Percentiles rank a stretch among this genome's conserved stretches.
Conservation (phyloP, 192 early-diverging fungal species). For the Backusella luteola region DNA sequence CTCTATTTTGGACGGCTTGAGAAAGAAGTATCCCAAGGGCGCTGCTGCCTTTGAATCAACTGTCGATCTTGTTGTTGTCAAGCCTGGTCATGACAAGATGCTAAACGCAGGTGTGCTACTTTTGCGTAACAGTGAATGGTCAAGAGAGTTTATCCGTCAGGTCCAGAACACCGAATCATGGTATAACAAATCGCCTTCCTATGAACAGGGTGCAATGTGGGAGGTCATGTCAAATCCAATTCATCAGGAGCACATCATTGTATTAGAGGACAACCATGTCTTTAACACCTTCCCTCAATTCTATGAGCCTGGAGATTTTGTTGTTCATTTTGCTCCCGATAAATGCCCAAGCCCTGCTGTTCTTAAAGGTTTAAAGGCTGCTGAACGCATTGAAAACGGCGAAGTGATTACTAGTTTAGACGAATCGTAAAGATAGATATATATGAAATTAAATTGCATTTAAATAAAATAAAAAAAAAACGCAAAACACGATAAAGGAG, state of each 20-base stretch:
- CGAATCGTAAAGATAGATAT: not conserved
- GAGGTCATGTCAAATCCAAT: constrained; percentile 43
- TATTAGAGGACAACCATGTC: constrained; percentile 52
- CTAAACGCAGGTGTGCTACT: constrained; percentile 61
- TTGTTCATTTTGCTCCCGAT: constrained; percentile 59
- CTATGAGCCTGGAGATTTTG: constrained; percentile 47
- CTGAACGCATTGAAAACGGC: constrained; percentile 27
- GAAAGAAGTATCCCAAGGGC: constrained; percentile 23
- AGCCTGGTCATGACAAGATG: constrained; percentile 46
- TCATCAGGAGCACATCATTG: constrained; percentile 34
- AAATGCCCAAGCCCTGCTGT: constrained; percentile 50
- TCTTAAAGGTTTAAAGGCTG: constrained; percentile 37
- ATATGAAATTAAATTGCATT: not conserved
- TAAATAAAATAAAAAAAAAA: not conserved
- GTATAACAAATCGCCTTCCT: constrained; percentile 37
- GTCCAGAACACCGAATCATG: constrained; percentile 41
- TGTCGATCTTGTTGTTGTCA: constrained; percentile 48
- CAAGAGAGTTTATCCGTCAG: constrained; percentile 42
- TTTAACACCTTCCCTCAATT: constrained; percentile 58
- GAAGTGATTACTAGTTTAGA: constrained; percentile 10
- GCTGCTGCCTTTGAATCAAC: constrained; percentile 29
- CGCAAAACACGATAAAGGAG: not conserved
- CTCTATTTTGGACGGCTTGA: constrained; percentile 38
- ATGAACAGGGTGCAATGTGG: constrained; percentile 61
- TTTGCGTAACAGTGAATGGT: constrained; percentile 56